Conservation (phyloP, 2,329 filamentous ascomycete genomes). For the Aspergillus transmontanensis region DNA sequence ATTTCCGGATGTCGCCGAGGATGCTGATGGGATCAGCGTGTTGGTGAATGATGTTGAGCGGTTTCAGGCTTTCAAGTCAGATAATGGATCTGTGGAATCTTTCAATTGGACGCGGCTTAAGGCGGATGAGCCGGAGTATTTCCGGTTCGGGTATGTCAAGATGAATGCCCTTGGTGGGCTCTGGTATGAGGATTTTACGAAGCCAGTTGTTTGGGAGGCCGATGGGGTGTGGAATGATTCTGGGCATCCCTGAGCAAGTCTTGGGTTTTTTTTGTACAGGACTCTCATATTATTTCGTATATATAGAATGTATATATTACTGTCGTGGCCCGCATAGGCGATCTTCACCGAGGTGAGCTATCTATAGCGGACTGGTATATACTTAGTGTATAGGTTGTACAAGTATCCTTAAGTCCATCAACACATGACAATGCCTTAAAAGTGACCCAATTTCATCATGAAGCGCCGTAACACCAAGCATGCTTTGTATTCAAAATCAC, state of each 20-base stretch:
- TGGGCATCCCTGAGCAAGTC: neutral
- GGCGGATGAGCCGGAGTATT: constrained; percentile 40
- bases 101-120: constrained; percentile 40
- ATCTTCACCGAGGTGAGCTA: neutral
- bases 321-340: neutral
- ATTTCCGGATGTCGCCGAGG: constrained; percentile 32
- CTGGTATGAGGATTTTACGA: constrained; percentile 46
- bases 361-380: neutral
- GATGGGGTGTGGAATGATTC: constrained; percentile 28
- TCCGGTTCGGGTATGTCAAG: constrained; percentile 47
- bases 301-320: constrained; percentile 4
- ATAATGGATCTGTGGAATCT: constrained; percentile 28
- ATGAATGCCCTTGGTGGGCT: constrained; percentile 37
- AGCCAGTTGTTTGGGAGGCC: constrained; percentile 33
- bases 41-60: constrained; percentile 65
- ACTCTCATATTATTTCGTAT: neutral
- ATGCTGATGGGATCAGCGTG: constrained; percentile 58
- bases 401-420: neutral
- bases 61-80: constrained; percentile 54
- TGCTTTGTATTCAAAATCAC: neutral
- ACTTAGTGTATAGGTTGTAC: neutral
- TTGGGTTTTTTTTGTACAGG: neutral
- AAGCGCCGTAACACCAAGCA: constrained; percentile 9
- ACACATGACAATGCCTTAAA: neutral
- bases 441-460: neutral